Evolutionary conservation across 176 grass and related monocot genomes (phyloP).

Genomic region (Pontederia paniculata): DNA sequence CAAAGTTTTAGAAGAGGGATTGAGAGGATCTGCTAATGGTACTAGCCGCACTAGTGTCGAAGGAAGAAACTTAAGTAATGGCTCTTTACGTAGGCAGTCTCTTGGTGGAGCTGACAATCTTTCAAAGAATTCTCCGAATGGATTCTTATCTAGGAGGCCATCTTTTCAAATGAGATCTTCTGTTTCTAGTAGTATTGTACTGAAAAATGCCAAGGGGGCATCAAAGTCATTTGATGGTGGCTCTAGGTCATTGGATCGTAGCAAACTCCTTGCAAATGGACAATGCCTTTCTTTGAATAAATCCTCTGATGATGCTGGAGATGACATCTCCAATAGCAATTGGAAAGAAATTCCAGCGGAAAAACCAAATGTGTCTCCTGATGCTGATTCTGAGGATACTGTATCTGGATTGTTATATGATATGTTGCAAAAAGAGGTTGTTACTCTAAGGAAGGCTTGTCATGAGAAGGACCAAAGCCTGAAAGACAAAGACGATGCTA

Average conservation of each 20-base stretch:
- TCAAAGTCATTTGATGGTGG: slow-evolving; percentile 99
- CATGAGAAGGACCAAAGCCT: slow-evolving; percentile 87
- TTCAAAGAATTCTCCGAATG: slow-evolving; percentile 65
- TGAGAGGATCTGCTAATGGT: slow-evolving; percentile 58
- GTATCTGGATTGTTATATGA: slow-evolving; percentile 91
- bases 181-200: slow-evolving; percentile 67
- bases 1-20: slow-evolving; percentile 96
- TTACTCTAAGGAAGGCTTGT: slow-evolving; percentile 82
- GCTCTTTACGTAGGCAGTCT: slow-evolving; percentile 70
- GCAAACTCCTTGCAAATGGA: slow-evolving; percentile 57
- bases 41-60: slow-evolving; percentile 49
- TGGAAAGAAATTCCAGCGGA: slow-evolving; percentile 64
- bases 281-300: slow-evolving; percentile 51
- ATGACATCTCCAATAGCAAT: slow-evolving; percentile 35
- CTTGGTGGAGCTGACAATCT: slow-evolving; percentile 80
- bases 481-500: slow-evolving; percentile 94
- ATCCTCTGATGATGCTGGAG: slow-evolving; percentile 69
- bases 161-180: slow-evolving; percentile 95
- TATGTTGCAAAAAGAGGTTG: slow-evolving; percentile 93
- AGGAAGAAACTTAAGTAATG: slow-evolving; percentile 68
- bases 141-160: slow-evolving; percentile 66
- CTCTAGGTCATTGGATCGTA: slow-evolving; percentile 73
- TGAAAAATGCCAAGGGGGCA: slow-evolving; percentile 92
- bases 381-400: slow-evolving; percentile 47
- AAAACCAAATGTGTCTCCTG: slow-evolving; percentile 32